Conservation (phyloP, 208 protist species). For the Acanthamoeba sp. region DNA sequence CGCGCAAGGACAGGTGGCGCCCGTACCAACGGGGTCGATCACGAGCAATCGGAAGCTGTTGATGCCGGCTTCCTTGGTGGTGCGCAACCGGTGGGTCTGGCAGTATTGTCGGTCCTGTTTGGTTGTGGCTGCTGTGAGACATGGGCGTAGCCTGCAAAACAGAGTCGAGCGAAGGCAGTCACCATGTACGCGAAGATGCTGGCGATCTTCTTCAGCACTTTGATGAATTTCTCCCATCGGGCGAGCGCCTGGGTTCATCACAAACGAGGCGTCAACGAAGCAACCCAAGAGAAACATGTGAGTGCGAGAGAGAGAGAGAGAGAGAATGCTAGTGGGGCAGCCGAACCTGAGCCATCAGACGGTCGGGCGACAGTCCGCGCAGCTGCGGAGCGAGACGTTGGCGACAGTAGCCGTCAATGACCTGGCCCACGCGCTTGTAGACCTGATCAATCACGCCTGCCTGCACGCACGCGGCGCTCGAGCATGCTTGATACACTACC, state of each 20-base stretch:
- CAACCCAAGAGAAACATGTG: too few relatives aligned
- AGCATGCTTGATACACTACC: background rate
- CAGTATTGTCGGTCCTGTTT: background rate
- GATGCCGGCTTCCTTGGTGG: background rate
- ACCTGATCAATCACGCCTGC: background rate
- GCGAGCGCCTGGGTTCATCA: background rate
- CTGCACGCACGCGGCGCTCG: background rate
- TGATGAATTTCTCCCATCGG: background rate
- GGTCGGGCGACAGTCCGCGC: background rate
- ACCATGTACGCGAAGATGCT: constrained; percentile 1
- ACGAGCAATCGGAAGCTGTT: constrained; percentile 13
- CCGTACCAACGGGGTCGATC: background rate
- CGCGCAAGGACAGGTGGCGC: too few relatives aligned
- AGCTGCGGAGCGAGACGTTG: background rate
- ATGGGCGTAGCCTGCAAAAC: background rate
- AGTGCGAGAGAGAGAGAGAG: too few relatives aligned
- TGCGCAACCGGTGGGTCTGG: background rate
- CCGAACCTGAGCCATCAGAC: background rate
- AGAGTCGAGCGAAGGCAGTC: background rate
- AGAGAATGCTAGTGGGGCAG: too few relatives aligned
- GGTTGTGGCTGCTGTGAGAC: background rate
- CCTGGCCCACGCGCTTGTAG: background rate
- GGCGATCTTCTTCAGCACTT: background rate
- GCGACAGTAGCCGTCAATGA: background rate
- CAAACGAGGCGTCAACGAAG: too few relatives aligned